Evolutionary conservation across 2,329 filamentous ascomycete species (phyloP).

Genomic region (Cladorrhinum sp.): DNA sequence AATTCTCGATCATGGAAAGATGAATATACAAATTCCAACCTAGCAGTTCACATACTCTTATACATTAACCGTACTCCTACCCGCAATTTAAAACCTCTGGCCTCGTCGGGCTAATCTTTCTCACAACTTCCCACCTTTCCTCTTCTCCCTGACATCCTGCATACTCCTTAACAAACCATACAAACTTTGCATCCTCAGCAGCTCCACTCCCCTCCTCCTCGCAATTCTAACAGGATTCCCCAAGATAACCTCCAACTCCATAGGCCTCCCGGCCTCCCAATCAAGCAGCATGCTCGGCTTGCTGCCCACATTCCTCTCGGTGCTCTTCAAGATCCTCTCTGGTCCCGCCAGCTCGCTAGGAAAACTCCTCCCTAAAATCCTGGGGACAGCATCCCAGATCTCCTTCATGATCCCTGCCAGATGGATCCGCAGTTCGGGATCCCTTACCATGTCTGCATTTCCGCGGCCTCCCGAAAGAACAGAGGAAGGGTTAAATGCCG

Average conservation of each 20-base stretch:
- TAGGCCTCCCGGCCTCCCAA: constrained; percentile 61
- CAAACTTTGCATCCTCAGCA: constrained; percentile 64
- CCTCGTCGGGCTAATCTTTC: too few species aligned
- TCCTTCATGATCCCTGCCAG: constrained; percentile 67
- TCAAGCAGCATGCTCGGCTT: constrained; percentile 67
- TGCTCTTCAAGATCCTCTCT: constrained; percentile 61
- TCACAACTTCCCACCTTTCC: constrained; percentile 36
- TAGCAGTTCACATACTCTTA: too few species aligned
- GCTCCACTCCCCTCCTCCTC: constrained; percentile 57
- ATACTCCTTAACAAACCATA: constrained; percentile 64
- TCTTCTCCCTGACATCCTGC: constrained; percentile 50
- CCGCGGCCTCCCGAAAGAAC: constrained; percentile 62
- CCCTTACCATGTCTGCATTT: constrained; percentile 64
- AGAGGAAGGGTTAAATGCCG: constrained; percentile 69
- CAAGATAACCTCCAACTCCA: constrained; percentile 71
- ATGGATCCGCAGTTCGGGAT: constrained; percentile 60
- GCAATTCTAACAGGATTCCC: constrained; percentile 68
- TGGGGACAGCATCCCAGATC: constrained; percentile 61
- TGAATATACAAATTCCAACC: too few species aligned
- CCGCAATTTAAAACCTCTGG: too few species aligned
- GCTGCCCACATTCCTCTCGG: constrained; percentile 61
- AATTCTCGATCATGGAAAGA: too few species aligned
- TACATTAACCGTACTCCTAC: too few species aligned
- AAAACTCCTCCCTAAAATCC: constrained; percentile 59
- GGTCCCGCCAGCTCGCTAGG: constrained; percentile 58